Evolutionary conservation across 129 eudicot species (phyloP).

Genomic region (Oenanthe sinensis): DNA sequence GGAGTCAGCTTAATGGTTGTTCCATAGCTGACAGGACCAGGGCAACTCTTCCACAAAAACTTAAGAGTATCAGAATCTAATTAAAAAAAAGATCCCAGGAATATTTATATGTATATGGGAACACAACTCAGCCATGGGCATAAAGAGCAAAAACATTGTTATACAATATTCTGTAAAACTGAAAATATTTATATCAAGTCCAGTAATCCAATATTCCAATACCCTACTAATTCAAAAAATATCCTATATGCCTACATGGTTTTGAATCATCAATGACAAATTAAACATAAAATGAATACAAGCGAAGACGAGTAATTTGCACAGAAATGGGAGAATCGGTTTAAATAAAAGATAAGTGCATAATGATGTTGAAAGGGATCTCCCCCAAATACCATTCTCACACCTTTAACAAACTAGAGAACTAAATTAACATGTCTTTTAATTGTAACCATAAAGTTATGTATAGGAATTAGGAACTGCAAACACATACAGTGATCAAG

Average conservation of each 20-base stretch:
- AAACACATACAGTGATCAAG: too few relatives aligned
- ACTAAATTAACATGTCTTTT: not conserved
- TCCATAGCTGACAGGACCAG: not conserved
- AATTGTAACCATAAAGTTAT: too few relatives aligned
- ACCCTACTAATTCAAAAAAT: not conserved
- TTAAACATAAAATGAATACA: too few relatives aligned
- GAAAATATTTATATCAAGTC: not conserved
- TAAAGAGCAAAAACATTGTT: not conserved
- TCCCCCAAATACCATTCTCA: too few relatives aligned
- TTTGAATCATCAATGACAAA: not conserved
- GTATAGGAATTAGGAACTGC: too few relatives aligned
- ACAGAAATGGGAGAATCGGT: too few relatives aligned
- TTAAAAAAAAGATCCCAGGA: not conserved
- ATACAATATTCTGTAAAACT: not conserved
- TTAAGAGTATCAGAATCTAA: not conserved
- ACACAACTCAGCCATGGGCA: not conserved
- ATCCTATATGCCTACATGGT: not conserved
- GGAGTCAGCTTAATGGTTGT: not conserved
- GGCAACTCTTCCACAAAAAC: not conserved
- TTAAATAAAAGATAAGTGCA: too few relatives aligned
- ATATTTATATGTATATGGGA: not conserved
- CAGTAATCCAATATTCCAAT: not conserved
- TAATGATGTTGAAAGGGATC: too few relatives aligned
- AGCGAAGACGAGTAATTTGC: not conserved
- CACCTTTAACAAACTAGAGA: too few relatives aligned